These are phyloP conservation scores for Tolypocladium album DNA, from an alignment of 2,329 filamentous ascomycete genomes.

Conservation along the genomic window DNA sequence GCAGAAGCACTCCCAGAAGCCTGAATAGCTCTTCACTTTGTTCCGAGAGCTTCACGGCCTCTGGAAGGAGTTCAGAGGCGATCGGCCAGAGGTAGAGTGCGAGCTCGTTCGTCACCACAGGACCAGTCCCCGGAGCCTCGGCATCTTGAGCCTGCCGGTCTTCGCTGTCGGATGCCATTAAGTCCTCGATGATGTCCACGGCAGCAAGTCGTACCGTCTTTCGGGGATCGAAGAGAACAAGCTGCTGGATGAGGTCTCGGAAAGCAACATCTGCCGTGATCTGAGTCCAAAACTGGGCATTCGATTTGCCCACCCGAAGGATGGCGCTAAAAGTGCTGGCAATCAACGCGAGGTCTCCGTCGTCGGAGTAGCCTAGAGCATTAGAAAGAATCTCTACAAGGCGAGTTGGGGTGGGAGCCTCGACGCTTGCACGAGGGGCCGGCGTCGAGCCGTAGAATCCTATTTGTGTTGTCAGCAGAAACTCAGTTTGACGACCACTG, in stretches of 20 bases:
- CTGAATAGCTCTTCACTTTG: constrained; percentile 36
- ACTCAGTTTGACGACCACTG: not conserved
- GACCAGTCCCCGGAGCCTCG: not conserved
- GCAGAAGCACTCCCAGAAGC: constrained; percentile 29
- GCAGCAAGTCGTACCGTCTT: constrained; percentile 16
- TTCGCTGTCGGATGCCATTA: constrained; percentile 7
- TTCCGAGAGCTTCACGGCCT: constrained; percentile 15
- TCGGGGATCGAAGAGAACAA: constrained; percentile 17
- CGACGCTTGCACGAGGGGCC: not conserved
- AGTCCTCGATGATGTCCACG: constrained; percentile 22
- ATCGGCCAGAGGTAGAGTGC: constrained; percentile 19
- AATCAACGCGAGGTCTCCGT: constrained; percentile 14
- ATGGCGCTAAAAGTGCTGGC: constrained; percentile 15
- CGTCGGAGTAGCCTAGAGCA: constrained; percentile 11
- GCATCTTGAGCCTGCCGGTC: not conserved
- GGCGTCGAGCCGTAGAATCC: not conserved
- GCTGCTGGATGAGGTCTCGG: constrained; percentile 8
- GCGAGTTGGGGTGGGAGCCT: constrained; percentile 19
- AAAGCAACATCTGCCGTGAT: constrained; percentile 12
- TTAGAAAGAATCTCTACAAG: constrained; percentile 14
- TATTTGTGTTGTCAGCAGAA: not conserved
- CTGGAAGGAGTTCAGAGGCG: constrained; percentile 21
- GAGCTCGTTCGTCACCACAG: constrained; percentile 4
- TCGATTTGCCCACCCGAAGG: constrained; percentile 16
- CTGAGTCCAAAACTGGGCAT: constrained; percentile 17